Base-by-base conservation (phyloP, 352 stramenopile species). In the Phytophthora sojae region DNA sequence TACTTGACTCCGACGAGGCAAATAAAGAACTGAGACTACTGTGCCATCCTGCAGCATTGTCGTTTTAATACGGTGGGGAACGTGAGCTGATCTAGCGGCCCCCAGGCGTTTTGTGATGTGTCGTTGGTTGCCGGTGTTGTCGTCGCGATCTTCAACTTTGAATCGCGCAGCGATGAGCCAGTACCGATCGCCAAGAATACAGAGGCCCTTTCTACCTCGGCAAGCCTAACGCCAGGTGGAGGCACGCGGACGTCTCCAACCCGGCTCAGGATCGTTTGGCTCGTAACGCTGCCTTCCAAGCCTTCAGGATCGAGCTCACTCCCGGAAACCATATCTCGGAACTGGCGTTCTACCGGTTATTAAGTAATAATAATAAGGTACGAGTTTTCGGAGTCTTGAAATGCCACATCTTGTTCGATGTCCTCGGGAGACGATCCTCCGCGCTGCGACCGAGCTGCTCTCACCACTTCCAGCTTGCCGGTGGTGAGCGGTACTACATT, bases 81-180 rank as follows among this genome's bases (percentile, higher is more conserved):
- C 32, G 32, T 37, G 32, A 37, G 9, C 32, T 37, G 32, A 37
- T 37, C 32, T 37, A 37, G 32, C 32, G 7, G 4, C 9, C 32
- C 9, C 32, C 32, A 12, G 32, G 9, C 32, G 1, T 37, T 30
- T 30, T 37, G 11, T 37, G 42, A 19, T 49, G 42, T 49, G 42
- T 49, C 23, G 56, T 42, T 54, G 23, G 14, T 23, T 51, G 23
- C 35, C 55, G 35, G 12, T 23, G 37, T 30, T 47, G 32, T 60
- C 30, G 37, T 25, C 21, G 56, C 14, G 17, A 62, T 26, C 56
- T 62, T 62, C 56, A 62, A 62, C 23, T 30, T 62, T 7, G 49
- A 54, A 11, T 9, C 52, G 57, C 17, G 14, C 57, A 64, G 45
- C 26, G 57, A 64, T 57, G 57, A 50, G 57, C 12, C 57, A 17